Evolutionary conservation across 176 grass and related monocot species (phyloP).

Genomic region (Lolium multiflorum): DNA sequence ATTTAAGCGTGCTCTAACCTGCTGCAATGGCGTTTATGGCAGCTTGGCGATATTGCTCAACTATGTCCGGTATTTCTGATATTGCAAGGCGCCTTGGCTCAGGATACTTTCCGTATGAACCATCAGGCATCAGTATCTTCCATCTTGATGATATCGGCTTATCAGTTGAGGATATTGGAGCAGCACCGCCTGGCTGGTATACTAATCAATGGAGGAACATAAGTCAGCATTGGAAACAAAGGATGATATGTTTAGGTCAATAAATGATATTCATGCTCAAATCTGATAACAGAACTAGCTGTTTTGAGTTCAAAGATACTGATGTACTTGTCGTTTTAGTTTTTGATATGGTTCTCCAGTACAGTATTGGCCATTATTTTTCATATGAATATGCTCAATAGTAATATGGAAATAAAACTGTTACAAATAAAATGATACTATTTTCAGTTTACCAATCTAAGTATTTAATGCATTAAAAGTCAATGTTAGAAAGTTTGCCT

Average conservation of each 20-base stretch:
- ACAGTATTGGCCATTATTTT: neutral
- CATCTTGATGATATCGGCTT: conserved; percentile 87
- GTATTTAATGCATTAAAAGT: neutral
- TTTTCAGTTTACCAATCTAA: neutral
- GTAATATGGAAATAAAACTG: neutral
- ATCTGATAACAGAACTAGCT: neutral
- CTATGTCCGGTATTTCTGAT: conserved; percentile 71
- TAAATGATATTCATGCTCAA: neutral
- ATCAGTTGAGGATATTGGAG: conserved; percentile 90
- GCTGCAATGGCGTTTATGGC: conserved; percentile 86
- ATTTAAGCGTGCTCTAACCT: conserved; percentile 48
- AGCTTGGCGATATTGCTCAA: conserved; percentile 75
- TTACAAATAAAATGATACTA: neutral
- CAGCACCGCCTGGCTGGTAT: conserved; percentile 72
- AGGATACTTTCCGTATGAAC: conserved; percentile 69
- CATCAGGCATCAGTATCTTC: conserved; percentile 93
- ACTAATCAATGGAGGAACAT: conserved; percentile 50
- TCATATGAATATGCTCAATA: neutral
- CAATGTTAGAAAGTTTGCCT: neutral
- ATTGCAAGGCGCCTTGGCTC: conserved; percentile 58
- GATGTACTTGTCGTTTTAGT: neutral
- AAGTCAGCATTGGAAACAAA: neutral
- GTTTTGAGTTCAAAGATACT: neutral
- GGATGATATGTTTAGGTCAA: neutral
- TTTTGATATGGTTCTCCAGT: neutral